phyloP scores from a whole-genome alignment of 129 eudicot genomes.

The Chrysanthemum seticuspe region DNA sequence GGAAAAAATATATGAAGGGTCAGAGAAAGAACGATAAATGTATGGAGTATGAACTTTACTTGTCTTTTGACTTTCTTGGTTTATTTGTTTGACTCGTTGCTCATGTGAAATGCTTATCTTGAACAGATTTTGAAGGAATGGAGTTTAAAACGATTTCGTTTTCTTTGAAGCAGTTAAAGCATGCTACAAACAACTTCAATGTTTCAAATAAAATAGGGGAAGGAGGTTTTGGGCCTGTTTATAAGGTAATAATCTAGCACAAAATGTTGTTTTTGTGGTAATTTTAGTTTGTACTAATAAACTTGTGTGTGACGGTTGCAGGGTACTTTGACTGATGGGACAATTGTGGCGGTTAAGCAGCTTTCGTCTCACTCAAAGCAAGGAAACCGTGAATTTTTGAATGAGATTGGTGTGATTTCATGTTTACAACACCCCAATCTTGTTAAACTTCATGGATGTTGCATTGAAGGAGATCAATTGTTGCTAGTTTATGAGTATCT shows the following conservation, averaged over 20 bases:
- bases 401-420: slow-evolving; percentile 84
- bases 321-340: slow-evolving; percentile 75
- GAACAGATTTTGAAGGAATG: slow-evolving; percentile 64
- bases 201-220: slow-evolving; percentile 65
- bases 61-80: slow-evolving; percentile 17
- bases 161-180: slow-evolving; percentile 61
- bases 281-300: slow-evolving; percentile 12
- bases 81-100: slow-evolving; percentile 10
- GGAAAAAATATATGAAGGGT: slow-evolving; percentile 39
- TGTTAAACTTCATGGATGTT: slow-evolving; percentile 87
- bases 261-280: not conserved
- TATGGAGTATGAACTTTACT: not conserved
- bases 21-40: slow-evolving; percentile 41
- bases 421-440: slow-evolving; percentile 87
- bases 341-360: slow-evolving; percentile 75
- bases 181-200: slow-evolving; percentile 72
- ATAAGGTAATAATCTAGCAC: slow-evolving; percentile 45
- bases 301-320: slow-evolving; percentile 32
- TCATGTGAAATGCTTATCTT: slow-evolving; percentile 11
- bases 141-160: slow-evolving; percentile 64
- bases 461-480: slow-evolving; percentile 75
- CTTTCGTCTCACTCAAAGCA: slow-evolving; percentile 76
- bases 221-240: slow-evolving; percentile 93
- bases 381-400: slow-evolving; percentile 84
- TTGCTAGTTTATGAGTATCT: slow-evolving; percentile 75